Evolutionary conservation across 371 early-diverging fungal genomes (phyloP).

Genomic region (Lichtheimia corymbifera): DNA sequence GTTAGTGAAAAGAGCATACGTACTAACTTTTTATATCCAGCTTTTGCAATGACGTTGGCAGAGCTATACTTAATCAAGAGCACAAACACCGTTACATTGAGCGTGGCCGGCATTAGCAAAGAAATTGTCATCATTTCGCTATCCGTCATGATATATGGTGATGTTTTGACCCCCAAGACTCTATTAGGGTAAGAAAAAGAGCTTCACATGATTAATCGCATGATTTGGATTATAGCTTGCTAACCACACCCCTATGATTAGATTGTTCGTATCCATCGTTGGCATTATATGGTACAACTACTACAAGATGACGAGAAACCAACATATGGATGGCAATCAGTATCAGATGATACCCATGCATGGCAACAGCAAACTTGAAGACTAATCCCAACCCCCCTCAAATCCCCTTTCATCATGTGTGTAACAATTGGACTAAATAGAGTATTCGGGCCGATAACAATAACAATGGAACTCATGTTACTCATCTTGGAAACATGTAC

Average conservation of each 20-base stretch:
- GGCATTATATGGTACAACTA: constrained; percentile 64
- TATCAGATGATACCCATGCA: constrained; percentile 36
- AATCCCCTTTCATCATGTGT: neutral
- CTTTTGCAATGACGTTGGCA: constrained; percentile 84
- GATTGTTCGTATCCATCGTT: constrained; percentile 57
- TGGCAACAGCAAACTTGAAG: constrained; percentile 30
- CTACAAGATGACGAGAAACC: constrained; percentile 45
- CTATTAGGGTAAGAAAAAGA: constrained; percentile 45
- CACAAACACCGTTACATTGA: constrained; percentile 85
- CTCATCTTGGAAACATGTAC: neutral
- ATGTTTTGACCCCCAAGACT: constrained; percentile 51
- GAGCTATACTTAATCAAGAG: constrained; percentile 82
- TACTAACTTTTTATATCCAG: constrained; percentile 26
- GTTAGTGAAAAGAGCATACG: neutral
- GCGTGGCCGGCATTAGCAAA: constrained; percentile 88
- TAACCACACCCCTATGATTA: constrained; percentile 14
- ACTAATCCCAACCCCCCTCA: constrained; percentile 9
- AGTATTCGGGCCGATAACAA: neutral
- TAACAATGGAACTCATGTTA: neutral
- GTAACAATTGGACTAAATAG: neutral
- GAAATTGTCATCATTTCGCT: constrained; percentile 58
- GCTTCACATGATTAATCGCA: neutral
- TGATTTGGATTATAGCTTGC: constrained; percentile 2
- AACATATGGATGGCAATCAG: constrained; percentile 22
- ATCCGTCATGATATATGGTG: constrained; percentile 61